Evolutionary conservation across 169 alveolate genomes (phyloP), one percentile per base, ranked within the genome.

Genomic region (Perkinsus olseni): DNA sequence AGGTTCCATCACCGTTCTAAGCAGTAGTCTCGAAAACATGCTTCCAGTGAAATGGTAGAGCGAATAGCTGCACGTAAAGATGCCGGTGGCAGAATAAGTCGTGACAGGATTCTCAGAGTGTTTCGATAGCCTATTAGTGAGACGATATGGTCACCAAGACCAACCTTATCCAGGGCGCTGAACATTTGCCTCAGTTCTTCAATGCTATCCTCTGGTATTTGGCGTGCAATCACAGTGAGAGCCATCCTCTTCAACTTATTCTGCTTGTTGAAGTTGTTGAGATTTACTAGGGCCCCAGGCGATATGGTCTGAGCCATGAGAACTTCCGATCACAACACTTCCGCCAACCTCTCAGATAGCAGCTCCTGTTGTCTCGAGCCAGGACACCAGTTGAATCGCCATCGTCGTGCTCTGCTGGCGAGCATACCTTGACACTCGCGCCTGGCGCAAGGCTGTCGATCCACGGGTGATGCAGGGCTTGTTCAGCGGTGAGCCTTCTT

Each of bases 201-300:
- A 50, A 94, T 94, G 39, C 91, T 93, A 51, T 93, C 92, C 82
- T 94, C 95, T 38, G 95, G 92, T 94, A 94, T 94, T 62, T 94
- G 95, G n/a, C 91, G 95, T 34, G 95, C 95, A 28, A 94, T 94
- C 17, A 94, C 94, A 38, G 95, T 94, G 10, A 94, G 48, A 38
- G 95, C 95, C 82, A 94, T 91, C 39, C 92, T 94, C 95, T 74
- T 94, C 74, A 94, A 92, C 40, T 94, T 74, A 36, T 92, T 94
- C 31, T 94, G 92, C 38, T 92, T 62, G 34, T 94, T 93, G 62
- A 94, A 94, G 40, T 91, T 93, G 38, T 93, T 94, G 17, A 94
- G 92, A 74, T 91, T 94, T 3, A 94, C 92, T 38, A 94, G 62
- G 28, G 45, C 48, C 74, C 20, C 31, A 20, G 0, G 38, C 10